phyloP scores from a whole-genome alignment of 225 moss, liverwort and hornwort genomes.

The Rhytidiadelphus loreus region DNA sequence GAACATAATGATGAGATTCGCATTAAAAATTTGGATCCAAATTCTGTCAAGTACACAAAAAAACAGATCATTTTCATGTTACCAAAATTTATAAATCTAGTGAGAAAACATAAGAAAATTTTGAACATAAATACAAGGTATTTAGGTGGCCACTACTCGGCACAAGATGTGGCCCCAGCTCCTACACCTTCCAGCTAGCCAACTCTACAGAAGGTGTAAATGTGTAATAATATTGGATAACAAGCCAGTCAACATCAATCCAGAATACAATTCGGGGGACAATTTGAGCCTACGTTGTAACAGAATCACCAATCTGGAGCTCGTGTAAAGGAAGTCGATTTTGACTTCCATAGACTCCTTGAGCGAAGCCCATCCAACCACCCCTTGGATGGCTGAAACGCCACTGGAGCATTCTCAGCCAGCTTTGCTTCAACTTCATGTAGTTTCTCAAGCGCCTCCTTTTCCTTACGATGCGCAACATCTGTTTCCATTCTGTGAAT shows the following conservation, averaged over 20 bases:
- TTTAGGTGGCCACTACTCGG: not conserved
- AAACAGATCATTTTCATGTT: not conserved
- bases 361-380: slow-evolving; percentile 39
- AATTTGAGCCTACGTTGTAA: not conserved
- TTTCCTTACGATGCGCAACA: slow-evolving; percentile 24
- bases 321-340: slow-evolving; percentile 80
- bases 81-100: not conserved
- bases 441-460: slow-evolving; percentile 17
- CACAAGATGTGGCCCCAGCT: not conserved
- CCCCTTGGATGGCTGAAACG: slow-evolving; percentile 14
- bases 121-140: not conserved
- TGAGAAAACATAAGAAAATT: not conserved
- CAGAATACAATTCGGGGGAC: not conserved
- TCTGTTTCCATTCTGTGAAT: slow-evolving; percentile 44
- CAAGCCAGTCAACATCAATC: not conserved
- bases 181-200: not conserved
- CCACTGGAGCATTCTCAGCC: not conserved
- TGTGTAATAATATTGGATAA: not conserved
- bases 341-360: slow-evolving; percentile 58
- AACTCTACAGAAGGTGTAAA: not conserved
- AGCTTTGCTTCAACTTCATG: slow-evolving; percentile 20
- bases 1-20: not conserved
- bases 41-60: not conserved
- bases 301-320: slow-evolving; percentile 56
- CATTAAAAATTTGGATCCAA: not conserved